Conservation (phyloP, 768 basidiomycete species). For the Pisolithus marmoratus region DNA sequence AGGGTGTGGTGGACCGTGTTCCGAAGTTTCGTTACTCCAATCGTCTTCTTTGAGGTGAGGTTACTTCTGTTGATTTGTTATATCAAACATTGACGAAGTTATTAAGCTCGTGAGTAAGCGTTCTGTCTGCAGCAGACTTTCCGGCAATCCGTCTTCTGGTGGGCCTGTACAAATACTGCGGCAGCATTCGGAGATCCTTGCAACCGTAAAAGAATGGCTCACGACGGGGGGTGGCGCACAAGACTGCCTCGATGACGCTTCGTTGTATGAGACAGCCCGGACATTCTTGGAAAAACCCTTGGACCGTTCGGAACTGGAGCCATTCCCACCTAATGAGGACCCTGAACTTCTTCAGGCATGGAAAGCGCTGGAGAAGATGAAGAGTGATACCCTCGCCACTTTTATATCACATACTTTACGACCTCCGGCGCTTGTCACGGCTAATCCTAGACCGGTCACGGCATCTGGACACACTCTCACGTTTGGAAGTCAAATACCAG, state of each 20-base stretch:
- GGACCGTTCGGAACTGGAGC: conserved; percentile 47
- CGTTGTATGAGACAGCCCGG: conserved; percentile 53
- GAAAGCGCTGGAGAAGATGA: conserved; percentile 39
- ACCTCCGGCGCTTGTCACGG: conserved; percentile 36
- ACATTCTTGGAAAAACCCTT: conserved; percentile 53
- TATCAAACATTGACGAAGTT: conserved; percentile 1
- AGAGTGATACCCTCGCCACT: conserved; percentile 34
- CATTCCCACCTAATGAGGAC: conserved; percentile 30
- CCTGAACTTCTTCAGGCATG: conserved; percentile 42
- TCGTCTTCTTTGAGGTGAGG: conserved; percentile 80
- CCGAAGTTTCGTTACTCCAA: conserved; percentile 73
- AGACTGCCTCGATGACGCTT: conserved; percentile 67
- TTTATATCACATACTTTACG: conserved; percentile 57
- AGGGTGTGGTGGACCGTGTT: conserved; percentile 81
- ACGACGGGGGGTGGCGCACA: conserved; percentile 69
- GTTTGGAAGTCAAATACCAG: conserved; percentile 45
- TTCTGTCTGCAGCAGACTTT: conserved; percentile 49
- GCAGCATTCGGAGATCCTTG: conserved; percentile 57
- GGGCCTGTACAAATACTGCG: conserved; percentile 42
- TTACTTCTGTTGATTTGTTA: not conserved
- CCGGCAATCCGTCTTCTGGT: conserved; percentile 36
- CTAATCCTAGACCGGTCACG: conserved; percentile 19
- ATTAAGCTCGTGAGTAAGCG: conserved; percentile 69
- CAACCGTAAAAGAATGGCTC: conserved; percentile 68
- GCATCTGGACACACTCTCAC: conserved; percentile 6